A percentile compares a stretch with the other conserved stretches of the same genome.
Conservation (phyloP, 1,139 yeast species). For the Protomyces gravidus region DNA sequence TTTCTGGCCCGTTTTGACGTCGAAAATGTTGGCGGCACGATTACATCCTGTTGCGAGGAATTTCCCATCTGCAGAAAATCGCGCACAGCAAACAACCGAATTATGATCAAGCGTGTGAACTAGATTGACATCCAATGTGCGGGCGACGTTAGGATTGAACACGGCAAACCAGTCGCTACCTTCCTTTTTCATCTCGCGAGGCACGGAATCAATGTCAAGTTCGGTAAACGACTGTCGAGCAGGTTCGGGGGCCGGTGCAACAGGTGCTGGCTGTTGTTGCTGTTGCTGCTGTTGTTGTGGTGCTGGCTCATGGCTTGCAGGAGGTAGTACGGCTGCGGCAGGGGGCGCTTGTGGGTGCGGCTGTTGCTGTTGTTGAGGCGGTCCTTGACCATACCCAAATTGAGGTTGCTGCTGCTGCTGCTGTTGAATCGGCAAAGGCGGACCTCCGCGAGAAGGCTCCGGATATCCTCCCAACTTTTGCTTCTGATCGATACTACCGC, state of each 20-base stretch:
- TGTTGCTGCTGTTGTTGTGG: conserved; percentile 22
- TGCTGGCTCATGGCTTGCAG: conserved; percentile 34
- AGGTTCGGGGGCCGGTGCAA: conserved; percentile 20
- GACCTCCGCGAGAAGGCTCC: not conserved
- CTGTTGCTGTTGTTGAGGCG: conserved; percentile 9
- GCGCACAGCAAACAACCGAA: conserved; percentile 93
- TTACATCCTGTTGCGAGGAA: conserved; percentile 96
- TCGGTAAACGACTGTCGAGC: conserved; percentile 16
- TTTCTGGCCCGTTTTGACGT: conserved; percentile 85
- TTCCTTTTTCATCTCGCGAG: conserved; percentile 61
- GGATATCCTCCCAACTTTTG: not conserved
- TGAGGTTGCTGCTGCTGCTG: conserved; percentile 32
- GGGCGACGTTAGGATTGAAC: conserved; percentile 81
- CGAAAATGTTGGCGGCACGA: conserved; percentile 90
- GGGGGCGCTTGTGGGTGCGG: conserved; percentile 29
- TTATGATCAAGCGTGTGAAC: conserved; percentile 88
- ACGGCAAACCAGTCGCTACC: conserved; percentile 83
- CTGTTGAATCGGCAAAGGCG: conserved; percentile 18
- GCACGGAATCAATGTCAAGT: conserved; percentile 26
- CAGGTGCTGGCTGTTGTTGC: conserved; percentile 7
- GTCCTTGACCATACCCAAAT: conserved; percentile 17
- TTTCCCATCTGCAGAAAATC: conserved; percentile 88
- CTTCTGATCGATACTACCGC: not conserved
- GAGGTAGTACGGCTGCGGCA: conserved; percentile 30
- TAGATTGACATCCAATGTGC: conserved; percentile 73